Conservation (phyloP, 139 green algal genomes). For the Chlamydomonas urium region DNA sequence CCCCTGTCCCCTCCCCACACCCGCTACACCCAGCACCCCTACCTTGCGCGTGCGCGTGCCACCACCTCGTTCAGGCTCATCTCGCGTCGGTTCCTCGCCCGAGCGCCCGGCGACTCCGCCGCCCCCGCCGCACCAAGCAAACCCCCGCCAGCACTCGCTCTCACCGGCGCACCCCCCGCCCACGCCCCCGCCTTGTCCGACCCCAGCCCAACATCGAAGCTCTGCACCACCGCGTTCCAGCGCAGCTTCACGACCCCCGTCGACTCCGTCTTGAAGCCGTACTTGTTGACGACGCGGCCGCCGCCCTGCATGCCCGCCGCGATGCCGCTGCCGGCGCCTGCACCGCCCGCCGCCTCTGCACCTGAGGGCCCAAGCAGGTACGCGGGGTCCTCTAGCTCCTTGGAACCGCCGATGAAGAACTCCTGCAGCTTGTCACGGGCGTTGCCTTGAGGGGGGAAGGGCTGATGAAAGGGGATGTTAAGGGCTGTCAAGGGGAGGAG, state of each 20-base stretch:
- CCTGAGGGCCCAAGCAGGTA: constrained; percentile 26
- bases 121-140: background rate
- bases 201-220: background rate
- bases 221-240: background rate
- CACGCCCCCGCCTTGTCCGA: background rate
- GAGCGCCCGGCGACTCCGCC: constrained; percentile 1
- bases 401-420: constrained; percentile 56
- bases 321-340: background rate
- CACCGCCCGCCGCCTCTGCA: background rate
- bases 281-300: constrained; percentile 48
- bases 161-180: background rate
- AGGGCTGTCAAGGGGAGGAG: no score
- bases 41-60: constrained; percentile 35
- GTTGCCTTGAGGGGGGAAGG: constrained; percentile 38
- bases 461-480: no score
- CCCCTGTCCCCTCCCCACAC: no score
- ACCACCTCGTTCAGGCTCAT: constrained; percentile 43
- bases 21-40: no score
- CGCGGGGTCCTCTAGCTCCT: constrained; percentile 46
- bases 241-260: constrained; percentile 49
- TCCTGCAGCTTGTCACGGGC: constrained; percentile 36
- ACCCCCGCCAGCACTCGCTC: no score
- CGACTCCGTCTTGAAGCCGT: constrained; percentile 49
- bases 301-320: no score
- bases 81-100: constrained; percentile 10